phyloP scores from a whole-genome alignment of 495 filamentous ascomycete species.

The Pyrenopolyporus hunteri region DNA sequence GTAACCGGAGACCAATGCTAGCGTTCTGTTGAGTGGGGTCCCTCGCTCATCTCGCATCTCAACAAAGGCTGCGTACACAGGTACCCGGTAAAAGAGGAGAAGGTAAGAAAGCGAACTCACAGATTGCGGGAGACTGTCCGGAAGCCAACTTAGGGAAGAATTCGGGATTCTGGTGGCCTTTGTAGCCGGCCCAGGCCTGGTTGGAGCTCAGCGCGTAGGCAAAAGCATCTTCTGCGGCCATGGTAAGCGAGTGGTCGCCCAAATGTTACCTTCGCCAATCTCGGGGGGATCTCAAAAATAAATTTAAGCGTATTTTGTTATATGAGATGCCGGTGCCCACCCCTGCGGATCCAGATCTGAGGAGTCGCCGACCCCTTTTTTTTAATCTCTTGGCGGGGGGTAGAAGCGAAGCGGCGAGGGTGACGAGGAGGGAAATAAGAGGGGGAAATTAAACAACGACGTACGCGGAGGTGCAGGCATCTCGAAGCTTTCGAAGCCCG shows the following conservation, averaged over 20 bases:
- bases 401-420: neutral
- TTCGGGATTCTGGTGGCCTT: constrained; percentile 67
- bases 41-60: constrained; percentile 29
- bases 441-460: too few species aligned
- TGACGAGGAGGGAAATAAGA: constrained; percentile 2
- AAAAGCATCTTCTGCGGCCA: constrained; percentile 56
- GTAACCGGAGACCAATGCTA: constrained; percentile 19
- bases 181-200: constrained; percentile 73
- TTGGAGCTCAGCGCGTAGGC: constrained; percentile 66
- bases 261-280: constrained; percentile 26
- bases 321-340: constrained; percentile 30
- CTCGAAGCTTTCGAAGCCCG: constrained; percentile 4
- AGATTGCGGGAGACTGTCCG: constrained; percentile 76
- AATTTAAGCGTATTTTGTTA: constrained; percentile 33
- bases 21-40: constrained; percentile 37
- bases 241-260: constrained; percentile 35
- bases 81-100: neutral
- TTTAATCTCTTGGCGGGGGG: constrained; percentile 34
- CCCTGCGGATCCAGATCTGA: constrained; percentile 34
- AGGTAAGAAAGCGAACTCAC: constrained; percentile 47
- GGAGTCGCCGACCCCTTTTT: constrained; percentile 5
- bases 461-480: constrained; percentile 38
- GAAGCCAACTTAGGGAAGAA: constrained; percentile 72
- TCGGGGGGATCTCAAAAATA: constrained; percentile 30
- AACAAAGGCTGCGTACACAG: constrained; percentile 19